A percentile compares a stretch with the other conserved stretches of the same genome.
These are phyloP conservation scores for Phytophthora pseudosyringae DNA, from an alignment of 352 stramenopile species.

Conservation along the genomic window DNA sequence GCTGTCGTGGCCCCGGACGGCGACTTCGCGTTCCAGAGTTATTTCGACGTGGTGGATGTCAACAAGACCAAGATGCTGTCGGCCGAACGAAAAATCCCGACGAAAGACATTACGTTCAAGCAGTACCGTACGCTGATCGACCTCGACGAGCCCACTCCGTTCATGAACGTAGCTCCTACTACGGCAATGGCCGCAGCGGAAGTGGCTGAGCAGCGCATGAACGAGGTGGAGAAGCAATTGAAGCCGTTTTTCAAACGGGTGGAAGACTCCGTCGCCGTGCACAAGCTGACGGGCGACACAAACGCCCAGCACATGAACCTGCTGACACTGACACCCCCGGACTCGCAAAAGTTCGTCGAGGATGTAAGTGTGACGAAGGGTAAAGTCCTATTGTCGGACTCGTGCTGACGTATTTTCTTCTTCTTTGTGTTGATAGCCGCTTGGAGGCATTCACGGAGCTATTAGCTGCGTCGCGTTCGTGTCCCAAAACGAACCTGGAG, in stretches of 20 bases:
- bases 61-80: conserved; percentile 39
- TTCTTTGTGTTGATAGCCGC: conserved; percentile 21
- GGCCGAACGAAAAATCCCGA: conserved; percentile 33
- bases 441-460: conserved; percentile 51
- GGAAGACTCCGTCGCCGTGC: conserved; percentile 42
- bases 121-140: conserved; percentile 53
- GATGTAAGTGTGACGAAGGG: conserved; percentile 25
- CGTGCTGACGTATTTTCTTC: conserved; percentile 9
- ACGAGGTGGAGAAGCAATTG: conserved; percentile 58
- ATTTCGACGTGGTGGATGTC: conserved; percentile 47
- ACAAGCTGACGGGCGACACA: conserved; percentile 25
- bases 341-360: conserved; percentile 20
- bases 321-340: conserved; percentile 28
- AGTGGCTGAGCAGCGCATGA: conserved; percentile 43
- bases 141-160: conserved; percentile 52
- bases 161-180: conserved; percentile 27
- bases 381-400: neutral
- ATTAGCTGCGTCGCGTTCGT: conserved; percentile 68
- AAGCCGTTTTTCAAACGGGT: conserved; percentile 53
- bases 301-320: conserved; percentile 50
- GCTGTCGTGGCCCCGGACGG: conserved; percentile 42
- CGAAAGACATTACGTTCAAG: conserved; percentile 31
- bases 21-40: conserved; percentile 26
- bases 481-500: conserved; percentile 35
- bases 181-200: conserved; percentile 23